Percentiles rank a stretch among this genome's conserved stretches.
These are phyloP conservation scores for Spergularia azorica DNA, from an alignment of 179 eudicot species.

Conservation along the genomic window DNA sequence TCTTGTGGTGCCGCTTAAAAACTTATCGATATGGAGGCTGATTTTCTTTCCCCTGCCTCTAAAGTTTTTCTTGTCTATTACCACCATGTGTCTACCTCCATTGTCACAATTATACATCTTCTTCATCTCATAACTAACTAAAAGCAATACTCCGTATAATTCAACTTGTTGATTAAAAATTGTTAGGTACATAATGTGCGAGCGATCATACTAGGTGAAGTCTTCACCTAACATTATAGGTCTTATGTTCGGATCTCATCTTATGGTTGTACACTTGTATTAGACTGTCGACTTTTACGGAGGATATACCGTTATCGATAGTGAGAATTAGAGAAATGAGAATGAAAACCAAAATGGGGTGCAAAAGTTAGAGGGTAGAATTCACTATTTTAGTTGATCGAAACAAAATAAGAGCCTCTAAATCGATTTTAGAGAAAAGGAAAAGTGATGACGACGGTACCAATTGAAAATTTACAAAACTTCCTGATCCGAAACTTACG, in stretches of 20 bases:
- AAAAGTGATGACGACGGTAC: neutral
- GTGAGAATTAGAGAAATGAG: too few relatives aligned
- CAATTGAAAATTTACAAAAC: neutral
- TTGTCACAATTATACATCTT: neutral
- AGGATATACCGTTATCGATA: too few relatives aligned
- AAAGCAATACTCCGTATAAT: neutral
- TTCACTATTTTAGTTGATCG: too few relatives aligned
- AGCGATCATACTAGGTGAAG: too few relatives aligned
- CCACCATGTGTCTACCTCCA: constrained; percentile 3
- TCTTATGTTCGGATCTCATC: too few relatives aligned
- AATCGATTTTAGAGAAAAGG: neutral
- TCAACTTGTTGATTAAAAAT: neutral
- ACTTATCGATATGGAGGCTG: constrained; percentile 6
- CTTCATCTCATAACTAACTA: neutral
- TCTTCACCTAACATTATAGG: too few relatives aligned
- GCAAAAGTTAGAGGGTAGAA: too few relatives aligned
- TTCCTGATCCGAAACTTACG: neutral
- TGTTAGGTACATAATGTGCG: too few relatives aligned
- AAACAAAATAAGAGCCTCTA: too few relatives aligned
- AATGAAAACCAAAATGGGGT: too few relatives aligned
- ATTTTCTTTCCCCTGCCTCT: constrained; percentile 2
- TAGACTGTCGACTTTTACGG: neutral
- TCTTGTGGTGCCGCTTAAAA: neutral
- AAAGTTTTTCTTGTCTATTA: neutral
- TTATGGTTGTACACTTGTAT: too few relatives aligned